Percentiles rank a stretch among this genome's conserved stretches.
phyloP scores from a whole-genome alignment of 78 protist genomes.

The Dictyostelium brefeldianum region DNA sequence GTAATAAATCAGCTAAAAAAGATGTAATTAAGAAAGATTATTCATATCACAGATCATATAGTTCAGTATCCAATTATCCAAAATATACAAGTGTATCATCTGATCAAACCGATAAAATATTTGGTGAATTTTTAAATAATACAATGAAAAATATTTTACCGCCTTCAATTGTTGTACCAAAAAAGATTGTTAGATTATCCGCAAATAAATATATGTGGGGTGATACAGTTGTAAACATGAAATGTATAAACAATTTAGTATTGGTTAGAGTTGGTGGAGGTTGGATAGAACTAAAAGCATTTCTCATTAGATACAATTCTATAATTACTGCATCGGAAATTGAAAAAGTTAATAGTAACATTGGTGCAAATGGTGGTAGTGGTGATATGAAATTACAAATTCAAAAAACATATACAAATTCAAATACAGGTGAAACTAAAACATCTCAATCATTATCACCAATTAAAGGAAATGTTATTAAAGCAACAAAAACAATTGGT shows the following conservation, averaged over 20 bases:
- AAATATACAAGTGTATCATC: constrained; percentile 4
- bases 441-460: constrained; percentile 62
- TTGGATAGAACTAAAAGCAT: constrained; percentile 72
- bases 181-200: constrained; percentile 18
- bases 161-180: constrained; percentile 68
- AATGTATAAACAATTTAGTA: constrained; percentile 67
- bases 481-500: constrained; percentile 44
- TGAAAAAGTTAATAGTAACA: not conserved
- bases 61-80: constrained; percentile 48
- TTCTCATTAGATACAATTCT: constrained; percentile 54
- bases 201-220: constrained; percentile 81
- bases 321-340: constrained; percentile 54
- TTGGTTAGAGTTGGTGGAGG: constrained; percentile 80
- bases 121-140: constrained; percentile 54
- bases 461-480: constrained; percentile 24
- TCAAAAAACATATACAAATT: constrained; percentile 23
- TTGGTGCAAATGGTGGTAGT: not conserved
- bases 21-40: constrained; percentile 43
- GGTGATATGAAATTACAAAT: constrained; percentile 63
- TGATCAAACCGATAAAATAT: constrained; percentile 45
- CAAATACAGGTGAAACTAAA: constrained; percentile 26
- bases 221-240: constrained; percentile 69
- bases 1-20: not conserved
- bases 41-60: constrained; percentile 32
- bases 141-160: constrained; percentile 69